Base-by-base conservation (phyloP, 1,139 yeast genomes). In the Geotrichum cucujoidarum region DNA sequence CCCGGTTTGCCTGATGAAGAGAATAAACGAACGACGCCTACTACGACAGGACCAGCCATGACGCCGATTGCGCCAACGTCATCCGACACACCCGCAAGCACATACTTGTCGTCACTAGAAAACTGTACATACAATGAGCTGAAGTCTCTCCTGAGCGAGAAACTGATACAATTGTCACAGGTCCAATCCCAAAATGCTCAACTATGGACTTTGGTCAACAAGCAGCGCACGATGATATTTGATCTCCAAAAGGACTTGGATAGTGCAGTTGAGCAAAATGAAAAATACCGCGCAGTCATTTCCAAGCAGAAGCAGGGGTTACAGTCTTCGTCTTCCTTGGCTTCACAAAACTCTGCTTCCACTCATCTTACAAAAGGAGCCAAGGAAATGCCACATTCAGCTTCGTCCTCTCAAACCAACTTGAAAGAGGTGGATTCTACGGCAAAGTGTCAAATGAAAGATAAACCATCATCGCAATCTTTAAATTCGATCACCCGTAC, bases 181-280 rank as follows among this genome's bases (percentile, higher is more conserved):
- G 48, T 59, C 29, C 60, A 58, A 45, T 38, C 55, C n/a, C 64
- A 62, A 50, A 62, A 62, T 48, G 46, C 57, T 2, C 64, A 63
- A 45, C 54, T 63, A 33, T 60, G 65, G 65, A 50, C 57, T 31
- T 53, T 62, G 41, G 63, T 62, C 36, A 57, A 58, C 43, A 57
- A 60, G 41, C 67, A 63, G 41, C 58, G 63, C 14, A 53, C 57
- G 17, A 62, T 61, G 57, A 61, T 63, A 35, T 52, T 59, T 36
- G 66, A 62, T 11, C 53, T 62, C 10, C 67, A 60, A 38, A 49
- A 54, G 29, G 66, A 63, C 43, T 52, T 63, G 17, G 64, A 58
- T 35, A 50, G 45, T 13, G 58, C 60, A 1, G 53, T 55, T 13
- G 58, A 55, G 36, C 57, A 53, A 20, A 56, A 53, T 29, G 60